phyloP scores from a whole-genome alignment of 176 grass and related monocot genomes.

The Musa beccarii region DNA sequence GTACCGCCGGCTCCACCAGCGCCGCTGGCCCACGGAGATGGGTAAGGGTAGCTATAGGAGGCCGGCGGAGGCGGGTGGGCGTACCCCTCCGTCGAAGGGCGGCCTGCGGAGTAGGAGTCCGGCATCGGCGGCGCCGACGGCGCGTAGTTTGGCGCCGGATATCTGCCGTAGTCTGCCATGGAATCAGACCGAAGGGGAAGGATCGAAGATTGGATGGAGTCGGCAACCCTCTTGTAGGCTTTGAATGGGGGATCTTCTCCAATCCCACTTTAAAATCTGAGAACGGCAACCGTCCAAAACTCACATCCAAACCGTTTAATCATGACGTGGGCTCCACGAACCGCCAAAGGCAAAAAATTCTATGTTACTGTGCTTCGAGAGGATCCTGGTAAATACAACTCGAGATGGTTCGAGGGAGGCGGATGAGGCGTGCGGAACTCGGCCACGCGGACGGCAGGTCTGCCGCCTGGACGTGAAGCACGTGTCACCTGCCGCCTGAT shows the following conservation, averaged over 20 bases:
- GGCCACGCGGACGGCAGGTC: neutral
- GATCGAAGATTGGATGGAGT: too few relatives aligned
- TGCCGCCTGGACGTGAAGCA: neutral
- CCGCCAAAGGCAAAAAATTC: neutral
- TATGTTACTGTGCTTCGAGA: too few relatives aligned
- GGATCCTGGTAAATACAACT: neutral
- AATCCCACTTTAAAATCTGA: neutral
- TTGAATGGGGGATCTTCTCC: neutral
- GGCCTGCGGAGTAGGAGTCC: neutral
- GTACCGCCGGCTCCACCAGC: neutral
- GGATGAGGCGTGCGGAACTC: neutral
- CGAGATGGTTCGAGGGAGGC: neutral
- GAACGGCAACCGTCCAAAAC: neutral
- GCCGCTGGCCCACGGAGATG: neutral
- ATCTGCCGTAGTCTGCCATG: neutral
- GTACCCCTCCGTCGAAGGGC: neutral
- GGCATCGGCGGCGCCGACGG: conserved; percentile 6
- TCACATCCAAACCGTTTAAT: neutral
- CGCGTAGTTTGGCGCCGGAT: neutral
- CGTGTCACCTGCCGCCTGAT: neutral
- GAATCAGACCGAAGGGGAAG: too few relatives aligned
- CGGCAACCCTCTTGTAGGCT: too few relatives aligned
- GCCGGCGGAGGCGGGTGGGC: conserved; percentile 3
- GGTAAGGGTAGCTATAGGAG: conserved; percentile 19
- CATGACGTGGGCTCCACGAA: neutral